A percentile compares a stretch with the other conserved stretches of the same genome.
These are phyloP conservation scores for Ustilago trichophora DNA, from an alignment of 1,284 basidiomycete species.

Conservation along the genomic window DNA sequence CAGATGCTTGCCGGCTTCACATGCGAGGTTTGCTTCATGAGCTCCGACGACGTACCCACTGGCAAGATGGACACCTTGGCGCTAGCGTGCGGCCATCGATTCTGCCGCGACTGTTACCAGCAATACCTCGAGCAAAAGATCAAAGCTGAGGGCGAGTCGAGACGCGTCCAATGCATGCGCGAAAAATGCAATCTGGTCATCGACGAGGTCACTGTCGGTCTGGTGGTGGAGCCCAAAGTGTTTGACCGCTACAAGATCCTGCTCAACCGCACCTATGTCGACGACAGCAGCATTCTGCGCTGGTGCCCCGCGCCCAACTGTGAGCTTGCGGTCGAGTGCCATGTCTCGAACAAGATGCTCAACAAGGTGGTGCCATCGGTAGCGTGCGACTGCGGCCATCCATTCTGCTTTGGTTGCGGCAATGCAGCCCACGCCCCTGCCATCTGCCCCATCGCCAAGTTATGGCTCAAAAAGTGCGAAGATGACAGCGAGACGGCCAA, in stretches of 20 bases:
- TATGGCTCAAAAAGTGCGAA: constrained; percentile 96
- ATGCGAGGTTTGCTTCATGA: constrained; percentile 61
- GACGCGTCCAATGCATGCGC: constrained; percentile 88
- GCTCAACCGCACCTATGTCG: constrained; percentile 88
- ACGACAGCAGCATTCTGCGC: constrained; percentile 81
- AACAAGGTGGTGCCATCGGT: constrained; percentile 88
- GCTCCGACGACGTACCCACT: constrained; percentile 49
- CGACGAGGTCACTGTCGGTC: constrained; percentile 59
- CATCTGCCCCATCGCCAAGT: constrained; percentile 84
- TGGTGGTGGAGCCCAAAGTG: constrained; percentile 66
- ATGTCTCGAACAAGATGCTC: constrained; percentile 72
- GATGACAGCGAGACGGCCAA: constrained; percentile 99
- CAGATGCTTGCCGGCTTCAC: constrained; percentile 52
- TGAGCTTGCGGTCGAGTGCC: constrained; percentile 85
- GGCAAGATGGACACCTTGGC: constrained; percentile 59
- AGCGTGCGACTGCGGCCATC: constrained; percentile 76
- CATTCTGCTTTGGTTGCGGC: constrained; percentile 71
- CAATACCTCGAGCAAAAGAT: constrained; percentile 87
- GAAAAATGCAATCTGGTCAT: constrained; percentile 83
- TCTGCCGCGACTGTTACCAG: constrained; percentile 78
- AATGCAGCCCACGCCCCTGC: constrained; percentile 83
- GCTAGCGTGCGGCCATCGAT: constrained; percentile 63
- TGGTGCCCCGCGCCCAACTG: constrained; percentile 83
- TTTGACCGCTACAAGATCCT: constrained; percentile 77
- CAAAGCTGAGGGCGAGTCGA: constrained; percentile 85